Evolutionary conservation across 1,284 basidiomycete genomes (phyloP).

Genomic region (Papiliotrema terrestris): DNA sequence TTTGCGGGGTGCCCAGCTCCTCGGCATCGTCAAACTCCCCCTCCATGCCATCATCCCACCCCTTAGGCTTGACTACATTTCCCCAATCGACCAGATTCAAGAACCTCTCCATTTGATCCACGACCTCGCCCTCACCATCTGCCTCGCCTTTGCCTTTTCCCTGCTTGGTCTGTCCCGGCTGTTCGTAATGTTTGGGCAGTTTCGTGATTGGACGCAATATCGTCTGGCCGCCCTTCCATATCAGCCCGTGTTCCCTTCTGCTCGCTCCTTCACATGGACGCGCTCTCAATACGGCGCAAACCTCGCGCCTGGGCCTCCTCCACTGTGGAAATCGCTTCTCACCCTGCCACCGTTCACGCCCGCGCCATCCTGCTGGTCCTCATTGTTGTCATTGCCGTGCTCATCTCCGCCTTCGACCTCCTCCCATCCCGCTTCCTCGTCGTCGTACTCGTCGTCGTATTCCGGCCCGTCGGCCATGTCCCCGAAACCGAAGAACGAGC

Average conservation of each 20-base stretch:
- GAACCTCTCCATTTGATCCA: constrained; percentile 28
- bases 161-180: neutral
- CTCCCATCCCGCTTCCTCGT: constrained; percentile 47
- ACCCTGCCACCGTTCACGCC: constrained; percentile 84
- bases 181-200: too few relatives aligned
- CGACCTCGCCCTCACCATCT: constrained; percentile 3
- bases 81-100: constrained; percentile 32
- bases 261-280: too few relatives aligned
- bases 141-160: constrained; percentile 3
- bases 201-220: too few relatives aligned
- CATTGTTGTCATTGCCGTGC: constrained; percentile 53
- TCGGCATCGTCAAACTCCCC: constrained; percentile 10
- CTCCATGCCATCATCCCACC: constrained; percentile 17
- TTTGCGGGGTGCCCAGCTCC: neutral
- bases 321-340: constrained; percentile 80
- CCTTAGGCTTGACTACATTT: constrained; percentile 21
- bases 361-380: constrained; percentile 62
- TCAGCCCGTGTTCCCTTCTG: constrained; percentile 2
- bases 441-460: constrained; percentile 53
- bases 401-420: constrained; percentile 50
- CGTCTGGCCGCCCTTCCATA: neutral
- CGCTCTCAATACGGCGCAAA: constrained; percentile 69
- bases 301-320: constrained; percentile 58
- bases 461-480: constrained; percentile 52
- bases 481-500: constrained; percentile 41